Percentiles rank a stretch among this genome's conserved stretches.
Conservation (phyloP, 1,139 yeast genomes). For the Suhomyces panamericanus region DNA sequence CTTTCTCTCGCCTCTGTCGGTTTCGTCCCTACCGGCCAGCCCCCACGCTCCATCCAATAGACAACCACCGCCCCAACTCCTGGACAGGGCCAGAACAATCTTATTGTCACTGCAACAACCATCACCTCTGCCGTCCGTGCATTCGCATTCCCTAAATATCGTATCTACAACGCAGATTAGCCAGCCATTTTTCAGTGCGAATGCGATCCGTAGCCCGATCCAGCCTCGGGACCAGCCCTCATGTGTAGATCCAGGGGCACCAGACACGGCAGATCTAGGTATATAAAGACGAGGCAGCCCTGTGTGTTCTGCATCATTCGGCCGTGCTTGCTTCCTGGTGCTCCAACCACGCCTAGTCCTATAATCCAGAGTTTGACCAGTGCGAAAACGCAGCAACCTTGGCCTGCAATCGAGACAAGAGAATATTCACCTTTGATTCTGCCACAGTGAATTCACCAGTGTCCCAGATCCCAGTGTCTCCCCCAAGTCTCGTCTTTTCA, state of each 20-base stretch:
- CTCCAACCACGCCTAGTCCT: too few relatives aligned
- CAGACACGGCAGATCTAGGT: background rate
- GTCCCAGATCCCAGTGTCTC: too few relatives aligned
- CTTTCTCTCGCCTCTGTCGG: background rate
- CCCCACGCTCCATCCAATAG: background rate
- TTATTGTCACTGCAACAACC: constrained; percentile 5
- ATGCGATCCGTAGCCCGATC: constrained; percentile 7
- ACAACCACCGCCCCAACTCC: background rate
- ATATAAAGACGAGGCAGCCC: constrained; percentile 1
- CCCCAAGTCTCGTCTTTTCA: too few relatives aligned
- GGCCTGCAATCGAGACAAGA: too few relatives aligned
- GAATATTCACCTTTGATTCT: too few relatives aligned
- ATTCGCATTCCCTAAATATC: constrained; percentile 1
- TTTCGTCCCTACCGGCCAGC: background rate
- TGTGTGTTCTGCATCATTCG: background rate
- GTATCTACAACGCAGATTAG: constrained; percentile 7
- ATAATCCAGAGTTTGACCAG: too few relatives aligned
- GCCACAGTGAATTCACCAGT: too few relatives aligned
- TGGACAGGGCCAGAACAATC: background rate
- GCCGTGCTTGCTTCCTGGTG: background rate
- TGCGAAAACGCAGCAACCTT: too few relatives aligned
- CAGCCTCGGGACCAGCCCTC: constrained; percentile 7
- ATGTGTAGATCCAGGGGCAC: constrained; percentile 1
- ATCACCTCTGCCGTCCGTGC: background rate
- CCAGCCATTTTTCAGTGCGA: constrained; percentile 8